phyloP scores from a whole-genome alignment of 2,329 filamentous ascomycete genomes.

The Mariannaea elegans region DNA sequence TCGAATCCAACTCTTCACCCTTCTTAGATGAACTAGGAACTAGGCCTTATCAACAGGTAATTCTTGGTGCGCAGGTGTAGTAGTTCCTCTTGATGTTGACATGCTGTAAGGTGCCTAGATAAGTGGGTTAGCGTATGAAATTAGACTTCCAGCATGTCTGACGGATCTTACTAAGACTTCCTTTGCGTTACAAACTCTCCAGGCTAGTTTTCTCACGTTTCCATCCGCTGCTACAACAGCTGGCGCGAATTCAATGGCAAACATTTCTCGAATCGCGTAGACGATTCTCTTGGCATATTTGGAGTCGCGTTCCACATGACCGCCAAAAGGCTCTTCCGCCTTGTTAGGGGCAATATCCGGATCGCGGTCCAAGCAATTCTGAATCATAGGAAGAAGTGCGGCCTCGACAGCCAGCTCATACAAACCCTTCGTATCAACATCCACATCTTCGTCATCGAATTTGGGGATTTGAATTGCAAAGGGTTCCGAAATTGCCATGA shows the following conservation, averaged over 20 bases:
- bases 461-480: slow-evolving; percentile 88
- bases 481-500: slow-evolving; percentile 92
- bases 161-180: slow-evolving; percentile 79
- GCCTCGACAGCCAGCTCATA: slow-evolving; percentile 77
- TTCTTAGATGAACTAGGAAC: not conserved
- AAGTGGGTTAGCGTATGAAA: slow-evolving; percentile 25
- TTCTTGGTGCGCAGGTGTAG: slow-evolving; percentile 63
- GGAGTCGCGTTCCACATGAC: slow-evolving; percentile 82
- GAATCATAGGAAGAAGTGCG: slow-evolving; percentile 81
- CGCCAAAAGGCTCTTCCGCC: slow-evolving; percentile 84
- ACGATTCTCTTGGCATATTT: slow-evolving; percentile 92
- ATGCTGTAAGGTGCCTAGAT: slow-evolving; percentile 75
- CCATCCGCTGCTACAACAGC: slow-evolving; percentile 93
- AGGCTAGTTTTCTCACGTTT: slow-evolving; percentile 87
- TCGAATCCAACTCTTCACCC: not conserved
- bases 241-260: slow-evolving; percentile 93
- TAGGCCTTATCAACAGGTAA: slow-evolving; percentile 43
- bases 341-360: slow-evolving; percentile 87
- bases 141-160: not conserved
- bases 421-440: slow-evolving; percentile 65
- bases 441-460: slow-evolving; percentile 79
- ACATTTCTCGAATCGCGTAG: slow-evolving; percentile 95
- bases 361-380: slow-evolving; percentile 92
- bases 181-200: slow-evolving; percentile 95
- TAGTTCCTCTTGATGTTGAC: slow-evolving; percentile 69